Conservation (phyloP, 257 asterid genomes). For the Nyctanthes arbortristis region DNA sequence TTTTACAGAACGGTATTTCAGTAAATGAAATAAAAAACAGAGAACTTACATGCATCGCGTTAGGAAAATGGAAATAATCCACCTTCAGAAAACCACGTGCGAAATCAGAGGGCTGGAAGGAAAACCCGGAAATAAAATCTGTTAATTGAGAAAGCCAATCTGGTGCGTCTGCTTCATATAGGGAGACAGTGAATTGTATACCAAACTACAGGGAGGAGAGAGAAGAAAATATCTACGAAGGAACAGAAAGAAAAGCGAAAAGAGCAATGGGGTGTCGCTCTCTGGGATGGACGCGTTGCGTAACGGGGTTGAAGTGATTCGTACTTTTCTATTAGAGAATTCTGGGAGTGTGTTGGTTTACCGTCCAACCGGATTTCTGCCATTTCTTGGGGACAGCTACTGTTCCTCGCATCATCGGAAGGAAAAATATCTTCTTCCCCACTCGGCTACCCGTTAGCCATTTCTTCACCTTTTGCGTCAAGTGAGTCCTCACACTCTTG, state of each 20-base stretch:
- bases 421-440: not conserved
- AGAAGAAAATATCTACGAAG: not conserved
- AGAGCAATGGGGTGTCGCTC: not conserved
- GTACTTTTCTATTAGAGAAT: not conserved
- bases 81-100: not conserved
- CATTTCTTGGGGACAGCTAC: not conserved
- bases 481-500: too few relatives aligned
- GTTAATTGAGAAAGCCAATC: not conserved
- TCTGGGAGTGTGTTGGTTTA: not conserved
- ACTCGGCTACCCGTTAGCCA: not conserved
- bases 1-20: not conserved
- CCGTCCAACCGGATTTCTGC: not conserved
- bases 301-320: not conserved
- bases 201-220: not conserved
- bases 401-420: not conserved
- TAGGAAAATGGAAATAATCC: not conserved
- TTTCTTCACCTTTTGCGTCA: too few relatives aligned
- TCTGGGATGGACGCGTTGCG: not conserved
- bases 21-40: not conserved
- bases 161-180: not conserved
- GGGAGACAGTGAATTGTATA: not conserved
- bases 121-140: not conserved
- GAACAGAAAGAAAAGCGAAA: not conserved
- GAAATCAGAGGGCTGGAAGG: not conserved
- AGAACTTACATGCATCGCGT: not conserved